A percentile compares a stretch with the other conserved stretches of the same genome.
phyloP scores from a whole-genome alignment of 805 yeast genomes.

The Tetrapisispora taiwanensis region DNA sequence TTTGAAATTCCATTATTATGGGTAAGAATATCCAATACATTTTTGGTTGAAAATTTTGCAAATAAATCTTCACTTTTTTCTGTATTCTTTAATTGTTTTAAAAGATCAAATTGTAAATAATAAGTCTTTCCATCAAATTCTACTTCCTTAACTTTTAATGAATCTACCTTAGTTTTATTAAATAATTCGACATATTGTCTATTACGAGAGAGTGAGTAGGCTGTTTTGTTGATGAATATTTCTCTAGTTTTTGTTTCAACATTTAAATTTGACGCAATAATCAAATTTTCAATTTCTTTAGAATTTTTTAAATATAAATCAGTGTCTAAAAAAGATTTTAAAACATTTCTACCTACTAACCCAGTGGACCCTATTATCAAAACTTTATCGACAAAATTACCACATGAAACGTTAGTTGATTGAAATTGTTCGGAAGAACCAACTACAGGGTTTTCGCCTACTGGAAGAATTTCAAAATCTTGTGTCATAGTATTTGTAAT shows the following conservation, averaged over 20 bases:
- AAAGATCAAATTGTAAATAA: slow-evolving; percentile 1
- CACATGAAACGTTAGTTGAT: neutral
- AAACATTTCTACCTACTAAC: slow-evolving; percentile 11
- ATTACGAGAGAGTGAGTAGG: slow-evolving; percentile 8
- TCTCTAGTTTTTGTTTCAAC: neutral
- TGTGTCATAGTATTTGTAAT: too few species aligned
- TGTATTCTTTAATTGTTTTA: neutral
- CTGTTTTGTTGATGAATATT: slow-evolving; percentile 3
- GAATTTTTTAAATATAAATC: slow-evolving; percentile 7
- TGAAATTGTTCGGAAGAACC: too few species aligned
- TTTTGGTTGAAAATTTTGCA: neutral
- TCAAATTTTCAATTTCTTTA: neutral
- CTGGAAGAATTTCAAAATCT: too few species aligned
- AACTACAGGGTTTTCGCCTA: too few species aligned
- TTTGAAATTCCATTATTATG: neutral
- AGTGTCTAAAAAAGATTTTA: slow-evolving; percentile 9
- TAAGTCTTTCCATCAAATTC: slow-evolving; percentile 1
- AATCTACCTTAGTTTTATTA: neutral
- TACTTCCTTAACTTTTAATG: neutral
- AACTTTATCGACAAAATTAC: slow-evolving; percentile 5
- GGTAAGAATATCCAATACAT: neutral
- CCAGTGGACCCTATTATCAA: slow-evolving; percentile 20
- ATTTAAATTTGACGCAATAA: neutral
- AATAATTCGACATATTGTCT: slow-evolving; percentile 1
- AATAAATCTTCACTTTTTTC: neutral